Percentiles rank a stretch among this genome's conserved stretches.
phyloP scores from a whole-genome alignment of 108 stramenopile species.

The Cylindrotheca closterium region DNA sequence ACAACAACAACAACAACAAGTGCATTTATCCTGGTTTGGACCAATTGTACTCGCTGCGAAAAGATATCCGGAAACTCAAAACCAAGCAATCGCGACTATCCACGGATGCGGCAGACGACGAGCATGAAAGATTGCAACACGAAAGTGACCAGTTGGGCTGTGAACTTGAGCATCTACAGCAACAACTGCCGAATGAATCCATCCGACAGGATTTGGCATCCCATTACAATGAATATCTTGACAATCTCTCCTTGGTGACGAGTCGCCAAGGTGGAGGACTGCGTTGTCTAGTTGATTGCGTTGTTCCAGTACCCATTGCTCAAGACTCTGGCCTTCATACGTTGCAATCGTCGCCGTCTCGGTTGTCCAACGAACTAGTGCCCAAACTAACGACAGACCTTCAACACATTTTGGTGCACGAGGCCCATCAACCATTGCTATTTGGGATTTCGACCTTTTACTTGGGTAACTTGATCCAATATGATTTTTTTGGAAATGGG shows the following conservation, averaged over 20 bases:
- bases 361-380: neutral
- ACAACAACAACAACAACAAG: neutral
- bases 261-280: conserved; percentile 46
- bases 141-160: conserved; percentile 35
- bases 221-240: conserved; percentile 60
- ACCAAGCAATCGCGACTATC: conserved; percentile 8
- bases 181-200: conserved; percentile 44
- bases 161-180: conserved; percentile 17
- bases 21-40: conserved; percentile 51
- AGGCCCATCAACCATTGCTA: neutral
- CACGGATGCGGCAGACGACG: conserved; percentile 2
- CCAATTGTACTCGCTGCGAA: conserved; percentile 44
- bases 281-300: conserved; percentile 56
- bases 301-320: conserved; percentile 53
- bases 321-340: conserved; percentile 36
- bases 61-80: conserved; percentile 32
- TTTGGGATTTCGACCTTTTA: conserved; percentile 27
- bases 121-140: conserved; percentile 14
- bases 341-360: conserved; percentile 24
- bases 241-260: conserved; percentile 30
- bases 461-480: too few species aligned
- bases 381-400: neutral
- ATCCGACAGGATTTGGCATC: conserved; percentile 50
- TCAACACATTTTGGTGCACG: neutral
- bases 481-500: too few species aligned